Base-by-base conservation (phyloP, 148 eudicot species). In the Persicaria tinctoria region DNA sequence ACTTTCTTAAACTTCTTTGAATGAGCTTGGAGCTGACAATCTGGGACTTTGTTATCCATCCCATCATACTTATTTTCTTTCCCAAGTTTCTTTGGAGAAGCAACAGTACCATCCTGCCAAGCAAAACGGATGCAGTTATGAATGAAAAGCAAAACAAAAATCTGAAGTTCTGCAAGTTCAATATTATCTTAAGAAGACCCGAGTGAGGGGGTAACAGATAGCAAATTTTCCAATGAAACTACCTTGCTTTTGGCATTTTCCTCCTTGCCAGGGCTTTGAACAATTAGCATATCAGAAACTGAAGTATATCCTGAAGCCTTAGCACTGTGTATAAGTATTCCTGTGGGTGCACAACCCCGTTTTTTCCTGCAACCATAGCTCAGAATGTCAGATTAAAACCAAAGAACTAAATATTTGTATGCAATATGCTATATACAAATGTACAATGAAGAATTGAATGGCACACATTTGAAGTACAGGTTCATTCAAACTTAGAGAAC, bases 231-330 rank as follows among this genome's bases (percentile, higher is more conserved):
- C 6, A 85, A 75, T 8, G 82, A 80, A 51, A 27, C 73, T 38
- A 51, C 66, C 51, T 57, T 76, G 72, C 74, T 79, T 77, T 79
- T 75, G 17, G 51, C 73, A 56, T 47, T 63, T 77, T 80, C 75
- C 75, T 57, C 77, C 17, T 38, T 73, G n/a, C 79, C 75, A 73
- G 81, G 81, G 64, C 93, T 90, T 51, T 78, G 84, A 59, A 80
- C 83, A 78, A 79, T 75, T 68, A 94, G 82, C 89, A 94, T 55
- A 72, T 92, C 87, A 12, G 93, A 90, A 82, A 94, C 98, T 38
- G 97, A 92, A 47, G 91, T 80, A 87, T 79, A 94, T n/a, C 98
- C 98, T 72, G 84, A 84, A 77, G 93, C 93, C 85, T 89, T 94
- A 56, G 97, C 97, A 53, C 84, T 73, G 57, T 84, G 90, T 46